Conservation (phyloP, 176 grass and related monocot genomes). For the Alopecurus myosuroides region DNA sequence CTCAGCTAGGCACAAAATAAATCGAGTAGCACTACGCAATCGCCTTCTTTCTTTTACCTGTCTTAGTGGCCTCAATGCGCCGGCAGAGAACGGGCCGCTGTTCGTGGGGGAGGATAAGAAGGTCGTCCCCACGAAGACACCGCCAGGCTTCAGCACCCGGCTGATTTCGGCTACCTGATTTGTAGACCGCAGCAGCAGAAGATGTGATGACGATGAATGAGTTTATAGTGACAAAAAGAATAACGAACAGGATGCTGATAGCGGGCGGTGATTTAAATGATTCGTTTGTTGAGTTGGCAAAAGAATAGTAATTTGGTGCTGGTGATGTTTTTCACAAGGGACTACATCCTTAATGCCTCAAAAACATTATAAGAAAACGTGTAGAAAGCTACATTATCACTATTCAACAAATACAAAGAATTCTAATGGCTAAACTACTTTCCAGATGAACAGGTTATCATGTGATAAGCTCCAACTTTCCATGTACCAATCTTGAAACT, state of each 20-base stretch:
- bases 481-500: too few relatives aligned
- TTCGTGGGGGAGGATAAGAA: conserved; percentile 70
- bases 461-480: too few relatives aligned
- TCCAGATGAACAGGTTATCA: background rate
- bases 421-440: too few relatives aligned
- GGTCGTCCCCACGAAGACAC: conserved; percentile 84
- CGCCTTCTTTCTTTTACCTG: conserved; percentile 39
- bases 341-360: too few relatives aligned
- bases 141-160: conserved; percentile 76
- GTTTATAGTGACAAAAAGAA: background rate
- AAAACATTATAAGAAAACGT: too few relatives aligned
- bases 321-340: too few relatives aligned
- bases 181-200: conserved; percentile 18
- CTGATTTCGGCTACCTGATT: conserved; percentile 92
- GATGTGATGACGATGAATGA: background rate
- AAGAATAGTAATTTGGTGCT: background rate
- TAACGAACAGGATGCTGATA: too few relatives aligned
- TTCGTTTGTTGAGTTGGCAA: background rate
- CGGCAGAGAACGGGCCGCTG: conserved; percentile 54
- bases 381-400: too few relatives aligned
- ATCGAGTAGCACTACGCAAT: background rate
- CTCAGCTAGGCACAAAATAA: background rate
- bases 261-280: too few relatives aligned
- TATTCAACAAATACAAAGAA: too few relatives aligned
- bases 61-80: conserved; percentile 57